Evolutionary conservation across 176 grass and related monocot species (phyloP).

Genomic region (Oryza meyeriana): DNA sequence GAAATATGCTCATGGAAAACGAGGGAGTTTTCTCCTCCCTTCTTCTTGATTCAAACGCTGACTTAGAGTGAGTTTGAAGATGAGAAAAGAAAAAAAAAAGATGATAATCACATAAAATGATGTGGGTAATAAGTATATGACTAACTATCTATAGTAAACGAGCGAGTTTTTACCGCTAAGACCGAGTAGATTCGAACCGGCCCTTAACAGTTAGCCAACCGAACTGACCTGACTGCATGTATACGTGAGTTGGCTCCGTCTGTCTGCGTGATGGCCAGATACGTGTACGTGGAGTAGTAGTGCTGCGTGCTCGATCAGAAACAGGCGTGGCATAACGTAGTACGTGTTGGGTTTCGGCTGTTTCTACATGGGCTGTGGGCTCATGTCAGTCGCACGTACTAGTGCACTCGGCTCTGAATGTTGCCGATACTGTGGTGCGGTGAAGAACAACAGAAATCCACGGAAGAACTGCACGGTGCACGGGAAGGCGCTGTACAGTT

Average conservation of each 20-base stretch:
- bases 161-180: too few relatives aligned
- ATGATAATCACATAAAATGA: too few relatives aligned
- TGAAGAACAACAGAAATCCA: not conserved
- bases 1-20: too few relatives aligned
- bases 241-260: not conserved
- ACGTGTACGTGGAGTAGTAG: not conserved
- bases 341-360: not conserved
- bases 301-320: not conserved
- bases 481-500: not conserved
- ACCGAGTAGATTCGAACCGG: too few relatives aligned
- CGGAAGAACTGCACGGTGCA: conserved; percentile 1
- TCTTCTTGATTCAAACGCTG: too few relatives aligned
- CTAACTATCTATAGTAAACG: too few relatives aligned
- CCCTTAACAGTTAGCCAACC: conserved; percentile 9
- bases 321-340: not conserved
- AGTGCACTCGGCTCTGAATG: not conserved
- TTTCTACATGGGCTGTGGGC: not conserved
- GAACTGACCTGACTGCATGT: not conserved
- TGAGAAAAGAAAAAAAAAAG: too few relatives aligned
- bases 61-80: too few relatives aligned
- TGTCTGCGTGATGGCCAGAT: not conserved
- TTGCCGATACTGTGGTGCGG: not conserved
- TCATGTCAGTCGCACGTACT: not conserved
- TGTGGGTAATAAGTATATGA: too few relatives aligned
- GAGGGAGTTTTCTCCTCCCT: too few relatives aligned